Evolutionary conservation across 352 stramenopile genomes (phyloP).

Genomic region (Phytophthora sansomeana): DNA sequence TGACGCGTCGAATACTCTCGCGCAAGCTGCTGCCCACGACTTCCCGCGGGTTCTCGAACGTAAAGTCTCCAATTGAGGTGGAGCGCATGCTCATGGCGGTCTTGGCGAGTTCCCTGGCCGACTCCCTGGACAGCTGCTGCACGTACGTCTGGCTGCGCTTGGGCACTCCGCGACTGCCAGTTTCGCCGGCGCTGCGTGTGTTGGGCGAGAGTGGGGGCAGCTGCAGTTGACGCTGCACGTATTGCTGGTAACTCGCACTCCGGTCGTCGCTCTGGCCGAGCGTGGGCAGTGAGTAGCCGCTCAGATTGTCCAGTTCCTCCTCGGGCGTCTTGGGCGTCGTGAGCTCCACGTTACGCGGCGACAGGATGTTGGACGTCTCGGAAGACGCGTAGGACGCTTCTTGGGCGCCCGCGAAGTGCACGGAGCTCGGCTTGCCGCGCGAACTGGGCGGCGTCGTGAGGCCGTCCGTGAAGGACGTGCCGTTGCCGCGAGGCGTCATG

Average conservation of each 20-base stretch:
- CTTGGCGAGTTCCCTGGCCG: conserved; percentile 73
- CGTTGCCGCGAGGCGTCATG: conserved; percentile 29
- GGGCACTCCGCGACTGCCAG: conserved; percentile 14
- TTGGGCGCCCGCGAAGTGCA: conserved; percentile 26
- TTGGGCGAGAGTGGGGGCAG: conserved; percentile 53
- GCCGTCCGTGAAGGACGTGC: conserved; percentile 30
- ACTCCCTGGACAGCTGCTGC: conserved; percentile 56
- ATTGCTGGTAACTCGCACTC: conserved; percentile 59
- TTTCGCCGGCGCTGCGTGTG: conserved; percentile 39
- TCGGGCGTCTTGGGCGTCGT: conserved; percentile 46
- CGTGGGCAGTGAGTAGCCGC: conserved; percentile 37
- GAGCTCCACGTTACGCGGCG: conserved; percentile 32
- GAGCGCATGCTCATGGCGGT: conserved; percentile 73
- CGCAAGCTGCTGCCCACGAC: conserved; percentile 55
- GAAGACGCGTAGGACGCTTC: conserved; percentile 37
- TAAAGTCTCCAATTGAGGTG: conserved; percentile 78
- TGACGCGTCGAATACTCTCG: conserved; percentile 84
- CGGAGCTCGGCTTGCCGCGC: conserved; percentile 30
- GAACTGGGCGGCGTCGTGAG: conserved; percentile 41
- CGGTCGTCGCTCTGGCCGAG: conserved; percentile 20
- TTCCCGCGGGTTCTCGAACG: conserved; percentile 73
- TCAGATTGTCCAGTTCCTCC: conserved; percentile 5
- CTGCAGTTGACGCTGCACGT: conserved; percentile 75
- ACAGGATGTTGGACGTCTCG: conserved; percentile 38
- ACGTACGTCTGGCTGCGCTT: conserved; percentile 48